phyloP scores from a whole-genome alignment of 75 land plant genomes.

The Azolla pinnata region DNA sequence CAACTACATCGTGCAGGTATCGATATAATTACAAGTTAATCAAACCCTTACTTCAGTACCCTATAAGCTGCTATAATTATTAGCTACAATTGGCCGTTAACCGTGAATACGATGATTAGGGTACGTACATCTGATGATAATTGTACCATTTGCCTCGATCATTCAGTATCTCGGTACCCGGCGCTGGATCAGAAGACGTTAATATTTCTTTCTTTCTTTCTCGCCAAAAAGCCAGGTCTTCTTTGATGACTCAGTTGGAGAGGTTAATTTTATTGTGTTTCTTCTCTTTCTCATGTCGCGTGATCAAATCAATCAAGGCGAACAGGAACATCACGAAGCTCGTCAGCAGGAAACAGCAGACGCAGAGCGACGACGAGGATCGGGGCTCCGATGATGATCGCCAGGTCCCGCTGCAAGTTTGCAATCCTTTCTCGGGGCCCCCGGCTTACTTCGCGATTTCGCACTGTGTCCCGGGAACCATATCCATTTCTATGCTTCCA shows the following conservation, averaged over 20 bases:
- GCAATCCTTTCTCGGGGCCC: conserved; percentile 4
- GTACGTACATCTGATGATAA: conserved; percentile 1
- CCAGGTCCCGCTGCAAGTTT: neutral
- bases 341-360: neutral
- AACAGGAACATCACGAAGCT: neutral
- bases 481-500: neutral
- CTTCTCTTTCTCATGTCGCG: neutral
- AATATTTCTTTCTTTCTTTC: too few relatives aligned
- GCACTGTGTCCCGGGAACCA: neutral
- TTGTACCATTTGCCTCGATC: neutral
- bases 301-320: neutral
- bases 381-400: neutral
- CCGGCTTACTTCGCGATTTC: neutral
- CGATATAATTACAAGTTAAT: neutral
- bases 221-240: too few relatives aligned
- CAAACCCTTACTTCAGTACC: neutral
- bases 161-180: neutral
- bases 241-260: too few relatives aligned
- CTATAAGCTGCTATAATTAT: neutral
- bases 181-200: too few relatives aligned
- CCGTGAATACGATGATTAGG: too few relatives aligned
- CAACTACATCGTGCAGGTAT: neutral
- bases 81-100: neutral
- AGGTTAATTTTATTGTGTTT: neutral
- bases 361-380: neutral